These are phyloP conservation scores for Aspergillus intermedius DNA, from an alignment of 2,329 filamentous ascomycete species.

Conservation along the genomic window DNA sequence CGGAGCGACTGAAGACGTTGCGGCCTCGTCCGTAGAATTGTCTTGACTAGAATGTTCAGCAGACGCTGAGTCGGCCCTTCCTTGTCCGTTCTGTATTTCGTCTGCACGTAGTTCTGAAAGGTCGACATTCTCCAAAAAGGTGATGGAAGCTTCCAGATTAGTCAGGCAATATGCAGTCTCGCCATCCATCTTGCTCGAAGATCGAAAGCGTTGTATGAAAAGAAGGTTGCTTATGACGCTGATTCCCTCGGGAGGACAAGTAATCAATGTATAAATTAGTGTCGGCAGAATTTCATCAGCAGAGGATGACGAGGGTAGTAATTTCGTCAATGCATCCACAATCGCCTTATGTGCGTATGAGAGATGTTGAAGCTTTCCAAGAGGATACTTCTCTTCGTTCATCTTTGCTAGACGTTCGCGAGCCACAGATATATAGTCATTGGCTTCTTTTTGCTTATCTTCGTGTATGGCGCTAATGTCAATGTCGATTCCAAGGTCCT, in stretches of 20 bases:
- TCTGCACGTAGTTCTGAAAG: constrained; percentile 79
- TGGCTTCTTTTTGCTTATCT: constrained; percentile 61
- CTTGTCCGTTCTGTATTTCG: constrained; percentile 63
- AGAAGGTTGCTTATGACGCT: constrained; percentile 90
- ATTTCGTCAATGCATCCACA: constrained; percentile 70
- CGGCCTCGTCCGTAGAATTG: constrained; percentile 17
- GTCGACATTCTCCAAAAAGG: constrained; percentile 92
- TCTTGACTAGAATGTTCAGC: constrained; percentile 22
- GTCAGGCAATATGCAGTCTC: constrained; percentile 95
- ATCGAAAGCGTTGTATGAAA: constrained; percentile 88
- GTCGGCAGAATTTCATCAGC: constrained; percentile 96
- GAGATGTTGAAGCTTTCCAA: constrained; percentile 84
- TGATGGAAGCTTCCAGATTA: constrained; percentile 89
- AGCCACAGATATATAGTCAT: constrained; percentile 64
- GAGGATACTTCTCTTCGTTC: constrained; percentile 78
- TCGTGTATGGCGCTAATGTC: constrained; percentile 50
- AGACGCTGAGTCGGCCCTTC: constrained; percentile 42
- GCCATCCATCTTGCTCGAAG: constrained; percentile 77
- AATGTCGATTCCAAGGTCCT: constrained; percentile 74
- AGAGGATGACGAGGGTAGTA: constrained; percentile 69
- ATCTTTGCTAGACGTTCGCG: constrained; percentile 68
- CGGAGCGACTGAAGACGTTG: constrained; percentile 22
- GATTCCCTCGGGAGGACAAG: constrained; percentile 74
- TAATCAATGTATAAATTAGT: constrained; percentile 92
- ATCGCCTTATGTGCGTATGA: constrained; percentile 89